phyloP scores from a whole-genome alignment of 352 stramenopile genomes.

The Phytopythium kandeliae region DNA sequence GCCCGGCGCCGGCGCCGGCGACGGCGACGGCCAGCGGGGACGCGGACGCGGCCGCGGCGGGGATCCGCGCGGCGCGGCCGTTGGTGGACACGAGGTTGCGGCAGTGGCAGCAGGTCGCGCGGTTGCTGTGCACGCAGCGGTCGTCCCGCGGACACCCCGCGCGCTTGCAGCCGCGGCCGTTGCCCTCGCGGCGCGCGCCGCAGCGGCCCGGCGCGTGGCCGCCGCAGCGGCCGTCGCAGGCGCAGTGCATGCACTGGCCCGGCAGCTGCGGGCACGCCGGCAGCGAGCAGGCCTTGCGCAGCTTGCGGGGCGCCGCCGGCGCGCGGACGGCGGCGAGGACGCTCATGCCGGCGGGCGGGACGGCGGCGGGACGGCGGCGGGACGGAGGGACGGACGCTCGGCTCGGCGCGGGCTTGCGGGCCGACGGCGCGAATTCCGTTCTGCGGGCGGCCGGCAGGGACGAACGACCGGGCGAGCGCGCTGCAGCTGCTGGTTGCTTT shows the following conservation, averaged over 20 bases:
- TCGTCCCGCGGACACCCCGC: constrained; percentile 55
- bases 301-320: constrained; percentile 23
- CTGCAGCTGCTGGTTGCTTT: no score
- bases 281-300: constrained; percentile 67
- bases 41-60: constrained; percentile 9
- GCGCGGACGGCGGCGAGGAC: not conserved
- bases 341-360: not conserved
- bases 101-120: constrained; percentile 72
- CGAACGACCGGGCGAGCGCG: no score
- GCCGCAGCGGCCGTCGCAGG: constrained; percentile 69
- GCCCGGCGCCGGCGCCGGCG: no score
- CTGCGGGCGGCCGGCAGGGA: not conserved
- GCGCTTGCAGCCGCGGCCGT: constrained; percentile 57
- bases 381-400: not conserved
- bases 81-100: constrained; percentile 69
- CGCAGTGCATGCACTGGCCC: constrained; percentile 77
- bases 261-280: constrained; percentile 45
- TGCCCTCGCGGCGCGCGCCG: constrained; percentile 56
- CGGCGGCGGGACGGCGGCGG: no score
- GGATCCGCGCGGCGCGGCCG: constrained; percentile 27
- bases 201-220: constrained; percentile 46
- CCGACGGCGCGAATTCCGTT: constrained; percentile 1
- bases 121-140: constrained; percentile 60
- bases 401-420: not conserved
- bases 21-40: not conserved